These are phyloP conservation scores for Aquilaria sinensis DNA, from an alignment of 345 rosid species.

Conservation along the genomic window DNA sequence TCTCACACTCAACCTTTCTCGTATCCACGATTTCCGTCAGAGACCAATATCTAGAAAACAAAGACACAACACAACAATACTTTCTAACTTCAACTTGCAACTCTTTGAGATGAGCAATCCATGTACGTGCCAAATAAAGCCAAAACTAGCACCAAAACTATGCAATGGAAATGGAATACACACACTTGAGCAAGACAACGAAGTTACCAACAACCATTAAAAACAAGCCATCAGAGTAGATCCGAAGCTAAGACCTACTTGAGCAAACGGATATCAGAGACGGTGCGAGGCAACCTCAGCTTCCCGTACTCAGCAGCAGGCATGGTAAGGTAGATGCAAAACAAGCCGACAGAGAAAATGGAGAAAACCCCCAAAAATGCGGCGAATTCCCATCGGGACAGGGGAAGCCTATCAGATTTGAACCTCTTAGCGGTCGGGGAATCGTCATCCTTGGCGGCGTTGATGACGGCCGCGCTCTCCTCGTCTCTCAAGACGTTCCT, in stretches of 20 bases:
- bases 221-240: no score
- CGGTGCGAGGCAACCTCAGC: constrained; percentile 80
- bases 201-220: no score
- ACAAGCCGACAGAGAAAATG: constrained; percentile 60
- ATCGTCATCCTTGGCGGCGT: background rate
- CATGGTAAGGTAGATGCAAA: constrained; percentile 76
- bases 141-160: no score
- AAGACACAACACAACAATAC: no score
- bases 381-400: constrained; percentile 75
- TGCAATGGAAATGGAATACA: no score
- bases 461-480: constrained; percentile 13
- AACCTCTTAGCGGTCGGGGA: constrained; percentile 30
- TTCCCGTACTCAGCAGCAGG: constrained; percentile 78
- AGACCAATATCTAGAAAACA: no score
- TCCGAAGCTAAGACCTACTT: constrained; percentile 34
- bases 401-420: constrained; percentile 69
- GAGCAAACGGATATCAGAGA: constrained; percentile 88
- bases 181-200: no score
- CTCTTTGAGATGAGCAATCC: no score
- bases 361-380: constrained; percentile 65
- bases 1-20: no score
- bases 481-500: constrained; percentile 19
- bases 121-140: no score
- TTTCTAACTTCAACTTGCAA: no score
- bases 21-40: no score